These are phyloP conservation scores for Monilinia fructigena DNA, from an alignment of 2,329 filamentous ascomycete genomes.

Conservation along the genomic window DNA sequence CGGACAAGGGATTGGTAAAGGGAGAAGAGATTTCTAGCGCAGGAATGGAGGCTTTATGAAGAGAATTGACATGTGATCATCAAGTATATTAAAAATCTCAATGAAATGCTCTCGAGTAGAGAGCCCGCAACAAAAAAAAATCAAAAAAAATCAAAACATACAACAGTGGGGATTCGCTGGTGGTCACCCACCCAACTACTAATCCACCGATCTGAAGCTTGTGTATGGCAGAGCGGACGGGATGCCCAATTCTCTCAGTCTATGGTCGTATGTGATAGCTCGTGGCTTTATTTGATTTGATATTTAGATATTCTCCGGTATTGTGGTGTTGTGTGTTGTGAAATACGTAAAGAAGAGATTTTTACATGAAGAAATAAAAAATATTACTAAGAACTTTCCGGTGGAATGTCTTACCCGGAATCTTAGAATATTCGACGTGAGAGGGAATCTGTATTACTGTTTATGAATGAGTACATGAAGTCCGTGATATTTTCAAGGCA, in stretches of 20 bases:
- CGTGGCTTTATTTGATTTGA: fast-evolving
- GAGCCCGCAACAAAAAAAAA: background rate
- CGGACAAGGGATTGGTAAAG: background rate
- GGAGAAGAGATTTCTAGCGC: background rate
- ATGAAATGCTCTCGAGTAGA: background rate
- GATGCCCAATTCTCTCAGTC: slow-evolving; percentile 21
- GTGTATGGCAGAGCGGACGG: slow-evolving; percentile 23
- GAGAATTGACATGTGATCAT: background rate
- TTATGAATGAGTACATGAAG: background rate
- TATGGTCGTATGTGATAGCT: slow-evolving; percentile 15
- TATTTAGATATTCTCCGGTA: background rate
- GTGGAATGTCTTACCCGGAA: slow-evolving; percentile 75
- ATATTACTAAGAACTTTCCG: slow-evolving; percentile 69
- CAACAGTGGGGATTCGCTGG: slow-evolving; percentile 21
- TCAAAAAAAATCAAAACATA: background rate
- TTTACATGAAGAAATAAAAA: background rate
- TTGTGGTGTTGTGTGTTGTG: background rate
- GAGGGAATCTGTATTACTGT: slow-evolving; percentile 65
- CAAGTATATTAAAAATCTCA: background rate
- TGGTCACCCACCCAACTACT: slow-evolving; percentile 22
- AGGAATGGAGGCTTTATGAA: background rate
- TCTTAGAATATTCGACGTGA: slow-evolving; percentile 75
- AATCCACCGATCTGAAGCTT: slow-evolving; percentile 21
- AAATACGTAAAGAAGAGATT: background rate
- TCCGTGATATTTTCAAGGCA: background rate